Base-by-base conservation (phyloP, 345 rosid species). In the Pugionium dolabratum region DNA sequence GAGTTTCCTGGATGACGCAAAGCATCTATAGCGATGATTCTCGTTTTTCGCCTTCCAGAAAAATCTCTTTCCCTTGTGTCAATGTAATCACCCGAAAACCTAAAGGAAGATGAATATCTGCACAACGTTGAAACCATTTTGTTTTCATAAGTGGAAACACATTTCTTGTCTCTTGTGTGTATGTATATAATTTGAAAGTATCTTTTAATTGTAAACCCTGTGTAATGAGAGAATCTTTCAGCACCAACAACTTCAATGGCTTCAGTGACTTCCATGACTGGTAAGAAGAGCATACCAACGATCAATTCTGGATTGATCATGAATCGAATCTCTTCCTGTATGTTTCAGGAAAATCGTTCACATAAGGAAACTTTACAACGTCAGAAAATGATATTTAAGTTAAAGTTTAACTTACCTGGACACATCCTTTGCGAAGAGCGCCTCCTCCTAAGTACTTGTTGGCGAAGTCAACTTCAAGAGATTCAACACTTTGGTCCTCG, bases 381-480 rank as follows among this genome's bases (percentile, higher is more conserved):
- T 52, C 28, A 45, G 44, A 6, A 35, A 42, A 39, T 18, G 11
- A 6, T 33, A 27, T 54, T 25, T n/a, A 28, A 18, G 54, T n/a
- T 59, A 10, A 0, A 32, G 49, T 69, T 66, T 58, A 35, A 18
- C 34, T 32, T 2, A 48, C 97, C 89, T 87, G 98, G 46, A 87
- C 85, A 65, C 97, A 93, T 50, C 98, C 97, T 69, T 84, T 78
- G 47, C 41, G 54, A 70, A 90, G 88, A 59, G 91, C 85, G 52
- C 96, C 96, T 3, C 98, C 97, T 49, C 97, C 96, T 64, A 90
- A 77, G 73, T 81, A 86, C 77, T 71, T 80, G 75, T 90, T 89
- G 34, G 98, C 91, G 62, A 89, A 93, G 82, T 93, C 98, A 71
- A 87, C 90, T 79, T 80, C 88, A 64, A 87, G 85, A 59, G 90